phyloP scores from a whole-genome alignment of 2,329 filamentous ascomycete genomes.

The Apiospora saccharicola region DNA sequence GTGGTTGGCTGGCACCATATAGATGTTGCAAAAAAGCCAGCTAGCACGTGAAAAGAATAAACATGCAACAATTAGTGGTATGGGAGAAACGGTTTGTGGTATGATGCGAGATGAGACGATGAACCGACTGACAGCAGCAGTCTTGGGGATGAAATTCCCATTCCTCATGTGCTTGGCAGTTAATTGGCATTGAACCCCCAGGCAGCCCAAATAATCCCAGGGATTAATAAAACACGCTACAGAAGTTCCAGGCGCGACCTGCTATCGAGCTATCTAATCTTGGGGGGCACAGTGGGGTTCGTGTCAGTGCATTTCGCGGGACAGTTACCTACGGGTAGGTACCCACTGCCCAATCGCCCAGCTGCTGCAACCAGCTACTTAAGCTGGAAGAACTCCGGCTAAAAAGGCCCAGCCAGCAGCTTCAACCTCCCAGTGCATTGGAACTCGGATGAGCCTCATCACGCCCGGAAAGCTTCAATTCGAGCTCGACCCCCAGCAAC shows the following conservation, averaged over 20 bases:
- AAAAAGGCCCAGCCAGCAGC: not conserved
- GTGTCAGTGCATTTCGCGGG: not conserved
- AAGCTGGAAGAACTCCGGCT: constrained; percentile 17
- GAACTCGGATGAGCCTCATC: constrained; percentile 14
- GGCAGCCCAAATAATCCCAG: not conserved
- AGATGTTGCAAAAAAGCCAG: constrained; percentile 5
- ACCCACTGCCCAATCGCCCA: not conserved
- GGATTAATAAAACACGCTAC: constrained; percentile 16
- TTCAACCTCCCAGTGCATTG: constrained; percentile 4
- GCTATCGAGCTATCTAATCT: constrained; percentile 15
- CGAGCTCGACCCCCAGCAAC: constrained; percentile 18
- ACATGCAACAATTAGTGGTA: not conserved
- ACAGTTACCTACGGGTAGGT: not conserved
- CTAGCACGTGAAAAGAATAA: not conserved
- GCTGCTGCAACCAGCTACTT: not conserved
- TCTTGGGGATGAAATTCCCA: constrained; percentile 20
- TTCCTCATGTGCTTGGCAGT: constrained; percentile 9
- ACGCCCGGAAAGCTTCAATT: constrained; percentile 13
- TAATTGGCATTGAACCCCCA: constrained; percentile 1
- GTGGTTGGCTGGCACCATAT: constrained; percentile 30
- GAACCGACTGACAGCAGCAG: constrained; percentile 10
- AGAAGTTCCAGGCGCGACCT: constrained; percentile 14
- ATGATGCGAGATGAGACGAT: constrained; percentile 7
- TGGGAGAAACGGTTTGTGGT: not conserved
- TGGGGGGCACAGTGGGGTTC: constrained; percentile 3